Evolutionary conservation across 2,329 filamentous ascomycete species (phyloP), one percentile per base, ranked within the genome.

Genomic region (Pezicula radicicola): DNA sequence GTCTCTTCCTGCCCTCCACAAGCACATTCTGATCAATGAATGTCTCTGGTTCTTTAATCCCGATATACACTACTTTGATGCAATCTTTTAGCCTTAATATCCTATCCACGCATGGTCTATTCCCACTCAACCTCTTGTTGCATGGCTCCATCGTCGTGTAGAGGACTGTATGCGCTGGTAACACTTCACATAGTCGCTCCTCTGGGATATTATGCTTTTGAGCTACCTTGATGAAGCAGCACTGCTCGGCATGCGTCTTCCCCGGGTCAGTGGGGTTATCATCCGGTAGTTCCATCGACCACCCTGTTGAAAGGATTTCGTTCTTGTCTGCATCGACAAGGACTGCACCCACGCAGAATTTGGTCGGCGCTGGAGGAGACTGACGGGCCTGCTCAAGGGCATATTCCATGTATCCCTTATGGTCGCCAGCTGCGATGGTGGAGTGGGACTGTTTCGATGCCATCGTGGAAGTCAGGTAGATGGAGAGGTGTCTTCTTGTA

Each of bases 231-330:
- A 85, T 71, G 51, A 99, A 79, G 66, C 91, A 96, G 69, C 88
- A 93, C 72, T 99, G 91, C 68, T 99, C 94, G 3, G 94, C 94
- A 66, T 99, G 94, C 0, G 94, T 97, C 72, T 99, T 99, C 39
- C 93, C 94, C 43, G 84, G 79, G 4, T 58, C 56, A n/a, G 45
- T 35, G 5, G 51, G 53, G 28, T 52, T 46, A 42, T 55, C 44
- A 40, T 55, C 50, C 27, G 83, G 78, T 2, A 92, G 81, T 69
- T 97, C 92, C 54, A 96, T 78, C 0, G 93, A 96, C 72, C 91
- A 96, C 50, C 93, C 92, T 2, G 89, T 88, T 0, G 87, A 82
- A 30, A 94, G 76, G 51, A 94, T 75, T 33, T 71, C 65, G 60
- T 83, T 78, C 42, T 74, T 76, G 44, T 71, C 70, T 15, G 75